These are phyloP conservation scores for Ceratobasidium sp. DNA, from an alignment of 1,284 basidiomycete species.

Conservation along the genomic window DNA sequence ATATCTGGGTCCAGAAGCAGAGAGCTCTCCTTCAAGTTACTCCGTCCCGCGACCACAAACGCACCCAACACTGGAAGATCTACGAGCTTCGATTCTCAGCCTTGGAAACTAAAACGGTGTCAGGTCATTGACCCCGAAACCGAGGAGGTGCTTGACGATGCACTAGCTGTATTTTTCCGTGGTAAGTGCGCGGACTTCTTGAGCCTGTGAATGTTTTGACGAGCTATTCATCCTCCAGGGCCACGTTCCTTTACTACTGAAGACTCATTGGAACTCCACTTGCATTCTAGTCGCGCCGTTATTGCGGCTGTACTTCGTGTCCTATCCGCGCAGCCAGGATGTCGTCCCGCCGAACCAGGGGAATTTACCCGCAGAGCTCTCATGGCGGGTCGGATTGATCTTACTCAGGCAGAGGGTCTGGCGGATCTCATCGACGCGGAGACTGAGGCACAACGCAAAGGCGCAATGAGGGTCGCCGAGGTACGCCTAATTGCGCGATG, in stretches of 20 bases:
- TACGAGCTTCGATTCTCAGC: constrained; percentile 53
- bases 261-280: constrained; percentile 84
- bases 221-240: constrained; percentile 42
- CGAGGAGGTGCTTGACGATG: constrained; percentile 77
- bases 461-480: constrained; percentile 74
- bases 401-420: constrained; percentile 86
- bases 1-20: constrained; percentile 79
- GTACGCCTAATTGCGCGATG: constrained; percentile 57
- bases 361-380: constrained; percentile 90
- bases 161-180: constrained; percentile 82
- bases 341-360: constrained; percentile 81
- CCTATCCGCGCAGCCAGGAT: constrained; percentile 66
- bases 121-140: constrained; percentile 72
- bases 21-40: constrained; percentile 68
- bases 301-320: constrained; percentile 73
- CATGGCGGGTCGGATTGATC: constrained; percentile 77
- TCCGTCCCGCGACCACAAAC: constrained; percentile 52
- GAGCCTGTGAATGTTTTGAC: background rate
- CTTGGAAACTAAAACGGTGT: constrained; percentile 77
- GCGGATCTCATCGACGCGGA: constrained; percentile 86
- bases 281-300: constrained; percentile 87
- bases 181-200: constrained; percentile 57
- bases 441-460: constrained; percentile 79
- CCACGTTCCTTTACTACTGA: constrained; percentile 84
- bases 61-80: background rate